Base-by-base conservation (phyloP, 345 rosid genomes). In the Arabidopsis arenosa region DNA sequence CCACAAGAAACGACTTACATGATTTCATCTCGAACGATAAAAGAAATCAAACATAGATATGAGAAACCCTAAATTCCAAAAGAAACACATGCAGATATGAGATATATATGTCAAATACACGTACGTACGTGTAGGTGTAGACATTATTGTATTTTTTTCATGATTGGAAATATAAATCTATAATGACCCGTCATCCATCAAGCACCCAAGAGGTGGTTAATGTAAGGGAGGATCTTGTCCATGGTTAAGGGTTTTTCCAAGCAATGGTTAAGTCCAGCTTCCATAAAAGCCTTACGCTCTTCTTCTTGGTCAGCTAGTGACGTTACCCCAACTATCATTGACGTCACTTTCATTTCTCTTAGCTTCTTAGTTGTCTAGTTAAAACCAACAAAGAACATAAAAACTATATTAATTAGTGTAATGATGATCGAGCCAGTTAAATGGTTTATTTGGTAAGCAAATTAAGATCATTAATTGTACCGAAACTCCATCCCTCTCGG, bases 271-370 rank as follows among this genome's bases (percentile, higher is more conserved):
- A 79, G 82, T 7, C 79, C 82, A 45, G 79, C 75, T 35, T 78
- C 81, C 81, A 78, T 78, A 39, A 78, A 78, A 72, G 69, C 74
- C 48, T 2, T 66, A 59, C 28, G 49, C 49, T 78, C 59, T 7
- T 59, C 77, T 60, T 78, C 77, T 2, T 60, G 0, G 43, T 59
- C 66, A 55, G 71, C 79, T 5, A 69, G 33, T 53, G 79, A 15
- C 13, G 82, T 79, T 62, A 79, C 79, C 14, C 82, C 82, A 15
- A 79, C 23, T 12, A 79, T 79, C 79, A 69, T 63, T 3, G 79
- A 68, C 55, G 49, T 63, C 66, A 79, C 82, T 44, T 75, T 58
- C 82, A 79, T 79, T 55, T 64, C 82, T 68, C 82, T 75, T 17
- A 79, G 75, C 76, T 69, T 69, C 79, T 48, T 79, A 12, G 82